Conservation (phyloP, 2,329 filamentous ascomycete species). For the Blastomyces percursus region DNA sequence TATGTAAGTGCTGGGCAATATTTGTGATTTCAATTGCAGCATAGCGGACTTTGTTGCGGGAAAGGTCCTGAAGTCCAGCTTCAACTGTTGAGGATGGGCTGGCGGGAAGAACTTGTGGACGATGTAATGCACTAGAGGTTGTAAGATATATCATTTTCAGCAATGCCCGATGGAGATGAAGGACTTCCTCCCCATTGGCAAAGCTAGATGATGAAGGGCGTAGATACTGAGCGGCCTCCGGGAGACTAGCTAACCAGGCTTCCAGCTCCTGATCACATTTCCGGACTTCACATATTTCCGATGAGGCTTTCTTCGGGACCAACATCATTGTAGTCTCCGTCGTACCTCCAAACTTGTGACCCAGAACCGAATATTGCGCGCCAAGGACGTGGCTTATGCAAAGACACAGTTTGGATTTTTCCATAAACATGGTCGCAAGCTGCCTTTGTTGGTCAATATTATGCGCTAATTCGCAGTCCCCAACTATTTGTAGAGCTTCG, state of each 20-base stretch:
- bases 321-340: slow-evolving; percentile 79
- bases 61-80: slow-evolving; percentile 67
- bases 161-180: slow-evolving; percentile 67
- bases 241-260: slow-evolving; percentile 63
- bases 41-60: slow-evolving; percentile 68
- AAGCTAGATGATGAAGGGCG: slow-evolving; percentile 50
- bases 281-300: slow-evolving; percentile 70
- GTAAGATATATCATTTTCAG: slow-evolving; percentile 92
- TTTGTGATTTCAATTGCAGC: slow-evolving; percentile 77
- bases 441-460: slow-evolving; percentile 64
- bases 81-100: slow-evolving; percentile 47
- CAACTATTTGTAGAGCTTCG: slow-evolving; percentile 55
- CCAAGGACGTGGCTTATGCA: slow-evolving; percentile 83
- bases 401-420: slow-evolving; percentile 80
- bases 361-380: slow-evolving; percentile 83
- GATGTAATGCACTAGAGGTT: slow-evolving; percentile 78
- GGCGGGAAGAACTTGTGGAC: slow-evolving; percentile 77
- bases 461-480: slow-evolving; percentile 59
- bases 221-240: slow-evolving; percentile 58
- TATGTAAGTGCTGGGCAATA: slow-evolving; percentile 67
- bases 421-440: slow-evolving; percentile 77
- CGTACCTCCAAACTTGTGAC: slow-evolving; percentile 60
- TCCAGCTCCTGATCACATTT: slow-evolving; percentile 68
- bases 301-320: slow-evolving; percentile 73
- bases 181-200: slow-evolving; percentile 35